These are phyloP conservation scores for Imleria badia DNA, from an alignment of 768 basidiomycete genomes.

Conservation along the genomic window DNA sequence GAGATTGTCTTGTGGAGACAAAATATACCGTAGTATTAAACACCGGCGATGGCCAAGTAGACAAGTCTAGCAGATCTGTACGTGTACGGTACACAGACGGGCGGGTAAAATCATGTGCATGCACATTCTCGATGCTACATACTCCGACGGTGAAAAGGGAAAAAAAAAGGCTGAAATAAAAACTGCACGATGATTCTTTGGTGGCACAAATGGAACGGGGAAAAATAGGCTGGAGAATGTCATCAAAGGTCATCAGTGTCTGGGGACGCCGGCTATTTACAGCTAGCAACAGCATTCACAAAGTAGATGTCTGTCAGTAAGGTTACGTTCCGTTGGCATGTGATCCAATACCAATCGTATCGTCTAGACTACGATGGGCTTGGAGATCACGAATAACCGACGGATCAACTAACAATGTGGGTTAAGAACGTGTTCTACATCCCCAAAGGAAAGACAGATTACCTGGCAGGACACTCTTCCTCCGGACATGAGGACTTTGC, in stretches of 20 bases:
- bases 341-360: slow-evolving; percentile 36
- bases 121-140: slow-evolving; percentile 26
- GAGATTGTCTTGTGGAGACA: neutral
- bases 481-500: slow-evolving; percentile 78
- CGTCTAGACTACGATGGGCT: slow-evolving; percentile 81
- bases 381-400: slow-evolving; percentile 85
- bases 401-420: slow-evolving; percentile 66
- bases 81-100: slow-evolving; percentile 23
- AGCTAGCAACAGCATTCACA: slow-evolving; percentile 20
- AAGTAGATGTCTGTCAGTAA: slow-evolving; percentile 17
- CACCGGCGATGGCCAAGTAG: slow-evolving; percentile 13
- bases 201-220: slow-evolving; percentile 19
- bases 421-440: slow-evolving; percentile 13
- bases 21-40: slow-evolving; percentile 7
- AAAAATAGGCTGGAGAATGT: slow-evolving; percentile 23
- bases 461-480: slow-evolving; percentile 96
- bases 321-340: slow-evolving; percentile 31
- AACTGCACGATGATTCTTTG: slow-evolving; percentile 16
- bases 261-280: slow-evolving; percentile 21
- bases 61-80: slow-evolving; percentile 28
- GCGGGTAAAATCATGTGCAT: slow-evolving; percentile 26
- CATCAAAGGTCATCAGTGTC: slow-evolving; percentile 32
- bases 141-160: slow-evolving; percentile 17
- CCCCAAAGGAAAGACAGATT: slow-evolving; percentile 16
- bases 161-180: slow-evolving; percentile 7